Evolutionary conservation across 2,329 filamentous ascomycete species (phyloP).

Genomic region (Alternaria incomplexa): DNA sequence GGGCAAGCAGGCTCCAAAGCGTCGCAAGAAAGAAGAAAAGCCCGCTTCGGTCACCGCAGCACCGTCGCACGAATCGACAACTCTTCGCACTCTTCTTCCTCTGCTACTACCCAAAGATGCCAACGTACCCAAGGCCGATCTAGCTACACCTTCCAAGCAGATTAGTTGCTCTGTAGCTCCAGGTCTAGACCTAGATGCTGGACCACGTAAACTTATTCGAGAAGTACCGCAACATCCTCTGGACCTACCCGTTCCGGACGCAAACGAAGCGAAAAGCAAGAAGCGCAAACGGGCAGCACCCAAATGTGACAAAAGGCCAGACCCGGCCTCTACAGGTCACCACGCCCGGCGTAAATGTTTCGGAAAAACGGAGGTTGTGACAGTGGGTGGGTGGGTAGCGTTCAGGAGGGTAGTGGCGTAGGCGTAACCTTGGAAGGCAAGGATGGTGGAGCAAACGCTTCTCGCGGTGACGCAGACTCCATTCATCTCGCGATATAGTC

Average conservation of each 20-base stretch:
- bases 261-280: background rate
- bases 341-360: too few species aligned
- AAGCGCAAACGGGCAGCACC: background rate
- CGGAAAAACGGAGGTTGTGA: background rate
- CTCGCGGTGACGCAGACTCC: background rate
- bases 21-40: background rate
- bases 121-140: background rate
- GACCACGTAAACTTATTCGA: background rate
- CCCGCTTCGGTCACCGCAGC: background rate
- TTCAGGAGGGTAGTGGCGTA: background rate
- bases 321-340: background rate
- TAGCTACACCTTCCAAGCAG: background rate
- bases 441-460: background rate
- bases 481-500: background rate
- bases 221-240: background rate
- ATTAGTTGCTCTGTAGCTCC: background rate
- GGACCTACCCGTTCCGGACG: background rate
- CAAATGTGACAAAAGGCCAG: background rate
- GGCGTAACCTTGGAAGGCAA: background rate
- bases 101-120: background rate
- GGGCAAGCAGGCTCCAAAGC: background rate
- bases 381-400: background rate
- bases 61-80: background rate
- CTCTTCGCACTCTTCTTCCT: background rate
- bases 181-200: too few species aligned